These are phyloP conservation scores for Metarhizium sp. DNA, from an alignment of 2,329 filamentous ascomycete genomes.

Conservation along the genomic window DNA sequence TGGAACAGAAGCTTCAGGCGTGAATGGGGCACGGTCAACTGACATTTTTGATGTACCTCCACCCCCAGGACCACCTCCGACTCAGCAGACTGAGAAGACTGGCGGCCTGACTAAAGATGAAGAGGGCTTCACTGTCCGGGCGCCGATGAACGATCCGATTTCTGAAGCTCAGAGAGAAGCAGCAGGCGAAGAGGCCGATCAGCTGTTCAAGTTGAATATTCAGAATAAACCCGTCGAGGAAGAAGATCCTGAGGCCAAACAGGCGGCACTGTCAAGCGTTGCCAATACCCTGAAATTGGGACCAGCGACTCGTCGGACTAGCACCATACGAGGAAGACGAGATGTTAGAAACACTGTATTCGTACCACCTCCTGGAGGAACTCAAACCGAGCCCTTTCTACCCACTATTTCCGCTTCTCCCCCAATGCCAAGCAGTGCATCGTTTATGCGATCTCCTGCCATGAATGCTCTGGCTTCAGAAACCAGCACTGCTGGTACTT, in stretches of 20 bases:
- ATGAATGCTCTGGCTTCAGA: slow-evolving; percentile 53
- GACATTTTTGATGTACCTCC: slow-evolving; percentile 43
- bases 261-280: slow-evolving; percentile 66
- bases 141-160: slow-evolving; percentile 53
- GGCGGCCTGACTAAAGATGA: slow-evolving; percentile 46
- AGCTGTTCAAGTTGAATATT: slow-evolving; percentile 72
- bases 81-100: slow-evolving; percentile 28
- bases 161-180: slow-evolving; percentile 62
- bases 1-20: slow-evolving; percentile 20
- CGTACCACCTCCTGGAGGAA: slow-evolving; percentile 39
- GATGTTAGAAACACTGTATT: slow-evolving; percentile 91
- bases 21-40: slow-evolving; percentile 37
- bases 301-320: slow-evolving; percentile 57
- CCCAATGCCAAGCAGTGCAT: slow-evolving; percentile 5
- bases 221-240: slow-evolving; percentile 69
- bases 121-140: slow-evolving; percentile 69
- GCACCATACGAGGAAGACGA: slow-evolving; percentile 77
- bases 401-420: slow-evolving; percentile 8
- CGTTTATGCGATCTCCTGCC: slow-evolving; percentile 32
- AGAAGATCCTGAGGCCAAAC: slow-evolving; percentile 64
- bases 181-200: slow-evolving; percentile 47
- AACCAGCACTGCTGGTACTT: slow-evolving; percentile 46
- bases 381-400: not conserved
- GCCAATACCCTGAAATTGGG: slow-evolving; percentile 61
- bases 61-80: slow-evolving; percentile 41